Evolutionary conservation across 1,284 basidiomycete species (phyloP).

Genomic region (Tilletia caries): DNA sequence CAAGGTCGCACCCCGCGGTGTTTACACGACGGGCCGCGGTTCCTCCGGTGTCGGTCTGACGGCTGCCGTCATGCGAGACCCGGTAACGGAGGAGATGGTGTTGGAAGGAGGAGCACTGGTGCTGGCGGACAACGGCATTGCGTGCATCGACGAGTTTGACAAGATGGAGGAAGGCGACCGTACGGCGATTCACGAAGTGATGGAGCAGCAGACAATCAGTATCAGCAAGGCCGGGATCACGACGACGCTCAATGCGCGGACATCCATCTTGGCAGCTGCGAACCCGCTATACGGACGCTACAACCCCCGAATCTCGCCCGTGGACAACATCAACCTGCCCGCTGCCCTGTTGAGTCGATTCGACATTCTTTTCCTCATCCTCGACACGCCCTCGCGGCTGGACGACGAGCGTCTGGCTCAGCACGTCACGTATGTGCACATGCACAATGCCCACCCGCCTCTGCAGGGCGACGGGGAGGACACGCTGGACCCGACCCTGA

Average conservation of each 20-base stretch:
- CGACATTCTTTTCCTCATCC: slow-evolving; percentile 91
- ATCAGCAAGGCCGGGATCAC: slow-evolving; percentile 99
- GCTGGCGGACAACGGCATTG: slow-evolving; percentile 97
- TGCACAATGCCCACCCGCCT: slow-evolving; percentile 84
- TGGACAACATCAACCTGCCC: slow-evolving; percentile 98
- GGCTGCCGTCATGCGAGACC: slow-evolving; percentile 97
- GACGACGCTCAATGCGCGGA: slow-evolving; percentile 96
- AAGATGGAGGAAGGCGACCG: slow-evolving; percentile 99
- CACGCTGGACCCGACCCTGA: slow-evolving; percentile 76
- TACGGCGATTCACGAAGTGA: slow-evolving; percentile 99
- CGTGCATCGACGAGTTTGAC: slow-evolving; percentile 99
- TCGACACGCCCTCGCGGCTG: slow-evolving; percentile 89
- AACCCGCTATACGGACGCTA: slow-evolving; percentile 98
- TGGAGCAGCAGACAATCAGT: slow-evolving; percentile 99
- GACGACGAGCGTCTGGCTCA: slow-evolving; percentile 93
- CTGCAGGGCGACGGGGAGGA: slow-evolving; percentile 57
- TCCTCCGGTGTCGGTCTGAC: slow-evolving; percentile 97
- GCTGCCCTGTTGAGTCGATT: slow-evolving; percentile 94
- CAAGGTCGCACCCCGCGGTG: slow-evolving; percentile 92
- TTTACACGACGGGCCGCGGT: slow-evolving; percentile 97
- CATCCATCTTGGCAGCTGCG: slow-evolving; percentile 94
- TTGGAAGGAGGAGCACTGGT: slow-evolving; percentile 98
- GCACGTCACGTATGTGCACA: slow-evolving; percentile 97
- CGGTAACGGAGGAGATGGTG: slow-evolving; percentile 99
- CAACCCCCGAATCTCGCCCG: slow-evolving; percentile 93